A percentile compares a stretch with the other conserved stretches of the same genome.
These are phyloP conservation scores for Jatropha podagrica DNA, from an alignment of 441 rosid species.

Conservation along the genomic window DNA sequence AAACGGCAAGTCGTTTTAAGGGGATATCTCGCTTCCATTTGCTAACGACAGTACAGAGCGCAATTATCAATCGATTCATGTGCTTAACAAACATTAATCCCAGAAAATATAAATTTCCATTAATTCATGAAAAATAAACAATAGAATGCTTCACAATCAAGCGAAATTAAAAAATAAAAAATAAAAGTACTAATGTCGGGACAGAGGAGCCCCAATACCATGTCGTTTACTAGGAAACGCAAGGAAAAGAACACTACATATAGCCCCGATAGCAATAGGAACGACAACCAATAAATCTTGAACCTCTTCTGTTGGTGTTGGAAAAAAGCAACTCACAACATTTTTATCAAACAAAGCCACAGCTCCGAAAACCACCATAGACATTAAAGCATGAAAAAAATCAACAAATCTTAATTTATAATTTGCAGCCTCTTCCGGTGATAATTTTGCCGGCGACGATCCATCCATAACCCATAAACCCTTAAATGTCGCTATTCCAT, in stretches of 20 bases:
- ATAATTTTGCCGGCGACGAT: constrained; percentile 22
- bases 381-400: constrained; percentile 49
- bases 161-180: no score
- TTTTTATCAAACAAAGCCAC: constrained; percentile 56
- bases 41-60: no score
- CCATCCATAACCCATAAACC: constrained; percentile 59
- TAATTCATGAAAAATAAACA: no score
- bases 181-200: constrained; percentile 22
- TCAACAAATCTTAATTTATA: constrained; percentile 48
- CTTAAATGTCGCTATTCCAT: constrained; percentile 49
- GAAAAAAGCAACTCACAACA: constrained; percentile 46
- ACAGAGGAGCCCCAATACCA: constrained; percentile 62
- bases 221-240: constrained; percentile 52
- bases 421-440: constrained; percentile 30
- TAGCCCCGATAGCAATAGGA: constrained; percentile 43
- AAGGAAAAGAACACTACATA: constrained; percentile 46
- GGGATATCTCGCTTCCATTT: no score
- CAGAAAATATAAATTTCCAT: background rate
- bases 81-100: background rate
- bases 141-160: background rate
- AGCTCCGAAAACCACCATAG: constrained; percentile 43
- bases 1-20: no score
- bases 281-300: constrained; percentile 31
- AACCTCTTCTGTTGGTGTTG: constrained; percentile 37
- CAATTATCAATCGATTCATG: no score